phyloP scores from a whole-genome alignment of 371 early-diverging fungal species.

The Entomophthora muscae region DNA sequence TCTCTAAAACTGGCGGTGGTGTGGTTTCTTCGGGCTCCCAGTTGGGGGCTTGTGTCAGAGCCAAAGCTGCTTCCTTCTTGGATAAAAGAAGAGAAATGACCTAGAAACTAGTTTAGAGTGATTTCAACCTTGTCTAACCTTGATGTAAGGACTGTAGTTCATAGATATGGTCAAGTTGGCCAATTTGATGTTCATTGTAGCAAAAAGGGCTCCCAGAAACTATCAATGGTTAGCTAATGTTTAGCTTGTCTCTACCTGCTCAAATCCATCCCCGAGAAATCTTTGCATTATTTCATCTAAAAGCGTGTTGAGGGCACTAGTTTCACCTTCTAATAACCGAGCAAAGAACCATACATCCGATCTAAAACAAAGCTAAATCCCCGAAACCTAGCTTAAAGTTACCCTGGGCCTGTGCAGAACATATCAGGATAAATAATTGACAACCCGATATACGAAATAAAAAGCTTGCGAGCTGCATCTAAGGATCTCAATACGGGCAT shows the following conservation, averaged over 20 bases:
- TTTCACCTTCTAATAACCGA: slow-evolving; percentile 14
- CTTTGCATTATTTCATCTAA: slow-evolving; percentile 23
- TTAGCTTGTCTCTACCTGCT: slow-evolving; percentile 19
- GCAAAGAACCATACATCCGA: neutral
- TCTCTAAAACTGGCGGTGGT: slow-evolving; percentile 36
- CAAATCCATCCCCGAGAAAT: slow-evolving; percentile 41
- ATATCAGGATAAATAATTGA: neutral
- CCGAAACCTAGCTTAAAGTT: slow-evolving; percentile 19
- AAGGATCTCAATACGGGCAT: neutral
- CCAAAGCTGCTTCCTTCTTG: slow-evolving; percentile 15
- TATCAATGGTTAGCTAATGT: neutral
- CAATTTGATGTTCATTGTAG: neutral
- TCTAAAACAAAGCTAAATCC: slow-evolving; percentile 16
- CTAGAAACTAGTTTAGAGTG: too few relatives aligned
- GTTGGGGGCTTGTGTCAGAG: slow-evolving; percentile 26
- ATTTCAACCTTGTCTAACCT: too few relatives aligned
- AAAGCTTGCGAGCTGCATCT: neutral
- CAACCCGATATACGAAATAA: neutral
- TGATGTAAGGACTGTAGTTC: neutral
- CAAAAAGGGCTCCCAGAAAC: neutral
- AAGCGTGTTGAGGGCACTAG: slow-evolving; percentile 29
- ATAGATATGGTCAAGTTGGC: neutral
- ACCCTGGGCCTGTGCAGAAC: slow-evolving; percentile 8
- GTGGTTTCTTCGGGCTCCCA: slow-evolving; percentile 35
- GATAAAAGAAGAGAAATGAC: slow-evolving; percentile 10